phyloP scores from a whole-genome alignment of 2,329 filamentous ascomycete genomes.

The Aspergillus tamarii region DNA sequence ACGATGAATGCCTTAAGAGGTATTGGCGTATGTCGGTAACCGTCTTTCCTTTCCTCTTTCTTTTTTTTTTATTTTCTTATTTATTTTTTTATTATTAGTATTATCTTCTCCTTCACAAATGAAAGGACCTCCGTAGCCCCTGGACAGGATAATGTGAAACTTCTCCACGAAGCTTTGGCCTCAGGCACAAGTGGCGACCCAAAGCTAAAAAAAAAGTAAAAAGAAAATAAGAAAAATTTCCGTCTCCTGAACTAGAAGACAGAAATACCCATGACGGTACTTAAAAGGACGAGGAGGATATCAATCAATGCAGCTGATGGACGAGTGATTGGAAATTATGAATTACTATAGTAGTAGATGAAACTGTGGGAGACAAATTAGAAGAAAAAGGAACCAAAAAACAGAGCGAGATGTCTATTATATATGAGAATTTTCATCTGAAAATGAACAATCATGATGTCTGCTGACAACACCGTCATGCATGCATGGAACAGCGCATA shows the following conservation, averaged over 20 bases:
- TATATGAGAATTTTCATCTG: constrained; percentile 7
- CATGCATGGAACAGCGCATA: constrained; percentile 29
- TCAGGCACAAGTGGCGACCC: constrained; percentile 6
- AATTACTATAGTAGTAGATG: background rate
- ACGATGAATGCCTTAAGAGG: background rate
- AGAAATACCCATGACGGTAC: constrained; percentile 13
- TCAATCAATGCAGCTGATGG: background rate
- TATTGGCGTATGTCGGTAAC: background rate
- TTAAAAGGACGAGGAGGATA: background rate
- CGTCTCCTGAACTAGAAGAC: constrained; percentile 18
- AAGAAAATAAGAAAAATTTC: constrained; percentile 9
- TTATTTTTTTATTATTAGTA: background rate
- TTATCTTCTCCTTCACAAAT: background rate
- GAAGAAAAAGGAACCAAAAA: background rate
- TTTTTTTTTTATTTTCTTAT: background rate
- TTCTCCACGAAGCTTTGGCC: background rate
- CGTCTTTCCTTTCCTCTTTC: background rate
- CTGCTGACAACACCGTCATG: constrained; percentile 21
- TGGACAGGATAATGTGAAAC: background rate
- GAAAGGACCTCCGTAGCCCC: constrained; percentile 10
- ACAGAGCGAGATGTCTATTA: background rate
- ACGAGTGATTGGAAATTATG: background rate
- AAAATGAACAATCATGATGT: constrained; percentile 5
- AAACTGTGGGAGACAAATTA: background rate
- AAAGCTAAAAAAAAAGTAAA: constrained; percentile 17